Evolutionary conservation across 179 eudicot species (phyloP), one percentile per base, ranked within the genome.

Genomic region (Kewa caespitosa): DNA sequence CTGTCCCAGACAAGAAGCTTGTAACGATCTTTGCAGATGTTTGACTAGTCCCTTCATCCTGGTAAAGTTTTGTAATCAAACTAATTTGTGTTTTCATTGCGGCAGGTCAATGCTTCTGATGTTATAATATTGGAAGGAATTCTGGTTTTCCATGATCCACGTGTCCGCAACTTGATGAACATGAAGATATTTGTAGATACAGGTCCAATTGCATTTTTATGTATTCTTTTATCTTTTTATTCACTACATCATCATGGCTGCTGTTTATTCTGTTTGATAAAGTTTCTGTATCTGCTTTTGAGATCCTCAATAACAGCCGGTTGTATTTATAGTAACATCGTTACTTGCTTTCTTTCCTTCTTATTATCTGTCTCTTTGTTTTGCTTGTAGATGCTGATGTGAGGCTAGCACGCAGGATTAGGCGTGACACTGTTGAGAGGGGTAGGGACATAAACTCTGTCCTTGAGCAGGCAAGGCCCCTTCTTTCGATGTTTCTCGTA

Each of bases 391-490:
- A 95, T 90, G 95, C 97, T 89, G 99, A 95, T 81, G 99, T 95
- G 81, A 90, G 99, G 84, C 94, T 95, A 82, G 99, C 95, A 74
- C 97, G 99, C 76, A 91, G 99, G 81, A 91, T 95, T 75, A 86
- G 95, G 79, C 99, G 99, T 75, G 99, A 95, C 83, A 95, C 91
- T 60, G 90, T 91, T 81, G 99, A 92, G 83, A 91, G 99, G 97
- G 93, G 97, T 82, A 93, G 99, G 88, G 99, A 95, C 74, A 75
- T 95, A 67, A 86, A 89, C 83, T 95, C 97, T 80, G 97, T 95
- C 72, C 99, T 95, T 70, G 99, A 90, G 81, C 99, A 95, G 97
- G 99, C 84, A 89, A 86, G 91, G 72, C 64, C 8, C 73, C 76
- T 76, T 59, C 61, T 66, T 38, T 22, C 6, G 41, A 42, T 18